Percentiles rank a stretch among this genome's conserved stretches.
Conservation (phyloP, 805 yeast genomes). For the Suhomyces sp. region DNA sequence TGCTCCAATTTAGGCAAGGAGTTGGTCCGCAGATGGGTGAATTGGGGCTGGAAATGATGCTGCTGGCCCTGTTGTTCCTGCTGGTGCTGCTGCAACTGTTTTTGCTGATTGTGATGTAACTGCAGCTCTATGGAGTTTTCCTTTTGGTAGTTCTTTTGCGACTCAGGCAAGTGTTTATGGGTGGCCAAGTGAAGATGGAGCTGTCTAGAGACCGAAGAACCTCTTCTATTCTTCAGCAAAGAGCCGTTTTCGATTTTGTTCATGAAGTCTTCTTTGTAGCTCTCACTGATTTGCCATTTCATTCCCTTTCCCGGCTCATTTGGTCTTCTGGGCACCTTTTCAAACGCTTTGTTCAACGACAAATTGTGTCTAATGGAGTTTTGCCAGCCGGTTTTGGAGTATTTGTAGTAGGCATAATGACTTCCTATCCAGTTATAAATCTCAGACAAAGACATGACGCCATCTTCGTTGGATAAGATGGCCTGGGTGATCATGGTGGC, state of each 20-base stretch:
- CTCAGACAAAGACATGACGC: slow-evolving; percentile 84
- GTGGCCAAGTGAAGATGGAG: slow-evolving; percentile 70
- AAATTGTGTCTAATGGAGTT: slow-evolving; percentile 94
- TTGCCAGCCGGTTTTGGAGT: slow-evolving; percentile 96
- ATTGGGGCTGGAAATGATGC: slow-evolving; percentile 5
- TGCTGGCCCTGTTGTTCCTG: slow-evolving; percentile 4
- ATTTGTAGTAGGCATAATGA: slow-evolving; percentile 88
- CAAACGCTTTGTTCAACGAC: slow-evolving; percentile 94
- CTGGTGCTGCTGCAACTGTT: slow-evolving; percentile 13
- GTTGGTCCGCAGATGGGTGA: slow-evolving; percentile 14
- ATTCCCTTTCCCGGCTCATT: slow-evolving; percentile 98
- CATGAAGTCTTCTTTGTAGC: slow-evolving; percentile 79
- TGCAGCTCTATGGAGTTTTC: slow-evolving; percentile 17
- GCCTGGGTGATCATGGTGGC: slow-evolving; percentile 99
- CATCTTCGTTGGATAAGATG: slow-evolving; percentile 81
- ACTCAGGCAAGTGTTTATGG: slow-evolving; percentile 51
- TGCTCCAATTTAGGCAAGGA: slow-evolving; percentile 20
- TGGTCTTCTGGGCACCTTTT: slow-evolving; percentile 91
- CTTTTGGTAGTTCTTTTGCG: slow-evolving; percentile 27
- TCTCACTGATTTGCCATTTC: slow-evolving; percentile 95
- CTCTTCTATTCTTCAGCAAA: slow-evolving; percentile 69
- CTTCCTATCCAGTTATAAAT: slow-evolving; percentile 87
- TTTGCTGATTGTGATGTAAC: slow-evolving; percentile 15
- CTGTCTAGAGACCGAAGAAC: slow-evolving; percentile 77
- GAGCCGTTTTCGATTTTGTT: slow-evolving; percentile 76